phyloP scores from a whole-genome alignment of 148 eudicot genomes.

The Agrostemma githago region DNA sequence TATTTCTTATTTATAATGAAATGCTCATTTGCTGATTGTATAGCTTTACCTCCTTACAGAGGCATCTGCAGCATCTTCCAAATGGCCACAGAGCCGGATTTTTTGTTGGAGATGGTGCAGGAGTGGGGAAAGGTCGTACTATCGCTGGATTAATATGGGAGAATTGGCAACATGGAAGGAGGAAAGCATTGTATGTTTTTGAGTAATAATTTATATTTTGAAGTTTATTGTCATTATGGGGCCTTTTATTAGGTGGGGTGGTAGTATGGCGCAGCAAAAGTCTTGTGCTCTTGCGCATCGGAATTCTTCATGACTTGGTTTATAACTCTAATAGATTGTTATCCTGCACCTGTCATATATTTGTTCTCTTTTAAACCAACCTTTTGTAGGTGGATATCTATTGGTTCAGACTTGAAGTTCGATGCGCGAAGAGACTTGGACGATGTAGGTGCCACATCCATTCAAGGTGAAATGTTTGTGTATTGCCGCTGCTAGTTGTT shows the following conservation, averaged over 20 bases:
- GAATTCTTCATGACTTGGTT: background rate
- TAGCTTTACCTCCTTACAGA: slow-evolving; percentile 42
- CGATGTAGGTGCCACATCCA: slow-evolving; percentile 74
- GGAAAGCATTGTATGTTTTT: slow-evolving; percentile 78
- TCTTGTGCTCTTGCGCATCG: slow-evolving; percentile 9
- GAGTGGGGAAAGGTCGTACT: slow-evolving; percentile 99
- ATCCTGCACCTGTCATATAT: slow-evolving; percentile 22
- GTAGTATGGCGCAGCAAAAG: background rate
- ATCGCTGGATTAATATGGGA: slow-evolving; percentile 98
- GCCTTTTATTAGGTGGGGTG: background rate
- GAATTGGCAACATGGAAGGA: slow-evolving; percentile 91
- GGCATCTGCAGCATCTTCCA: slow-evolving; percentile 90
- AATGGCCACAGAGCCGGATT: slow-evolving; percentile 89
- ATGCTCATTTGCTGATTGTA: slow-evolving; percentile 21
- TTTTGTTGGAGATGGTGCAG: slow-evolving; percentile 98
- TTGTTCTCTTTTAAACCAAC: slow-evolving; percentile 27
- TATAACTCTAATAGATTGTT: slow-evolving; percentile 1
- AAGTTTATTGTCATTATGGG: background rate
- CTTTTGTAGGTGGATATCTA: slow-evolving; percentile 89
- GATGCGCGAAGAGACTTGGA: slow-evolving; percentile 96
- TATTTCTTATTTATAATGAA: background rate
- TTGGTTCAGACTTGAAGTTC: slow-evolving; percentile 96
- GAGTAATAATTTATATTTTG: slow-evolving; percentile 6
- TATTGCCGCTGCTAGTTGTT: background rate
- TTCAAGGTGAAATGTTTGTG: slow-evolving; percentile 54